Evolutionary conservation across 352 stramenopile genomes (phyloP), one percentile per base, ranked within the genome.

Genomic region (Globisporangium uncinulatum): DNA sequence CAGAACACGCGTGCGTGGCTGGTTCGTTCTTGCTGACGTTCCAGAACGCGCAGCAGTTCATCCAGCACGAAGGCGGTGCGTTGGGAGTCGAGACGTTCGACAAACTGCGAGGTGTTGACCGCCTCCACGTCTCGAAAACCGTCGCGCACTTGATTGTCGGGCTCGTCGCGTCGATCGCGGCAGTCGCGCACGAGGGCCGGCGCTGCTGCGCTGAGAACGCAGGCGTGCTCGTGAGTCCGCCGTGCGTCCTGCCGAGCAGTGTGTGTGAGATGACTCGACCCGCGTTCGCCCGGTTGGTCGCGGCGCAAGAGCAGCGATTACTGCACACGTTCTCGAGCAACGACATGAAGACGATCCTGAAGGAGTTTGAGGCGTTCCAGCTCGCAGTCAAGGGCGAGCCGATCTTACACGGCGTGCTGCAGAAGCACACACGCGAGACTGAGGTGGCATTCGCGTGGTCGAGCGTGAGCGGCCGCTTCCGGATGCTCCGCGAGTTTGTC

Each of bases 391-490:
- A 65, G 20, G 69, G 65, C 50, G 75, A 88, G 52, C 69, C 67
- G 24, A 79, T 83, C 46, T 63, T 86, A n/a, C 67, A 56, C 13
- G 67, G 71, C 3, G 66, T 86, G 9, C 53, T 87, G 19, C 79
- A 80, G 61, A 85, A 81, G 52, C 77, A 87, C 53, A 59, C 68
- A 11, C 73, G 74, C 32, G 69, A 83, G 43, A 85, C 74, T 15
- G 78, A 86, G 48, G 62, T 85, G 34, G 73, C 73, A 15, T 88
- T 83, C 48, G 73, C 75, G 10, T 88, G 78, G 78, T 83, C 73
- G 52, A 85, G 75, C 31, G 54, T 86, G 6, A 74, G 71, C 31
- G 67, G 64, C 19, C 67, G 75, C 7, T 84, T 86, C 61, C 61
- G 53, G 6, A 59, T 73, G 63, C 58, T 86, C n/a, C 71, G 83